Conservation (phyloP, 352 stramenopile species). For the Paralagenidium karlingii region DNA sequence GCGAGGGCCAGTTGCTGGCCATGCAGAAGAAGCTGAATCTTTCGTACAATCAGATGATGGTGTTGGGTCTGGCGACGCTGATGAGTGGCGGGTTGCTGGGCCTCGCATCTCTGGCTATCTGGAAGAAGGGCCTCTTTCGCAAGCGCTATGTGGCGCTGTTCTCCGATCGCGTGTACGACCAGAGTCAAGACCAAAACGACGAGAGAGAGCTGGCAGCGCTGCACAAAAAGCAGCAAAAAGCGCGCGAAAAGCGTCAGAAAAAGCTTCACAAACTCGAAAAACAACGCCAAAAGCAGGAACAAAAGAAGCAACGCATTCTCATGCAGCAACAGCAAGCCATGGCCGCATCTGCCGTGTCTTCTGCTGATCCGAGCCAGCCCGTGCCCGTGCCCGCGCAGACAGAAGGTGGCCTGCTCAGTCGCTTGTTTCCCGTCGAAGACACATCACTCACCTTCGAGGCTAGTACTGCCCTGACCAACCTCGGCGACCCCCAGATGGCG, state of each 20-base stretch:
- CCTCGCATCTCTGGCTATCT: constrained; percentile 54
- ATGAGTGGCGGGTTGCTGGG: constrained; percentile 42
- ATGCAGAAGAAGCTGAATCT: constrained; percentile 63
- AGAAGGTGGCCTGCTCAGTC: no score
- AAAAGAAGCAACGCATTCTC: neutral
- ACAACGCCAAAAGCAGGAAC: neutral
- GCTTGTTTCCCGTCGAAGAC: no score
- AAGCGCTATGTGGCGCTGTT: constrained; percentile 64
- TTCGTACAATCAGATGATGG: constrained; percentile 60
- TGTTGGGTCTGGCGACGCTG: constrained; percentile 35
- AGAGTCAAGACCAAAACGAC: no score
- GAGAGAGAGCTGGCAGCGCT: constrained; percentile 1
- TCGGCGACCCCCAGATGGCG: no score
- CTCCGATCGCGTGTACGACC: constrained; percentile 37
- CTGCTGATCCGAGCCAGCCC: no score
- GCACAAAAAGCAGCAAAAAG: constrained; percentile 3
- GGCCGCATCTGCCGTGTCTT: no score
- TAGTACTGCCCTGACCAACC: no score
- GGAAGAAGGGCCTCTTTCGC: constrained; percentile 50
- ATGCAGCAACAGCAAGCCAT: no score
- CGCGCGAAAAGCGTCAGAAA: constrained; percentile 4
- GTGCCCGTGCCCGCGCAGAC: no score
- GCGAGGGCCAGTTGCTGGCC: constrained; percentile 54
- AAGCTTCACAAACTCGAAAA: constrained; percentile 4
- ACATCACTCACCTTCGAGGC: no score